A percentile compares a stretch with the other conserved stretches of the same genome.
phyloP scores from a whole-genome alignment of 352 stramenopile genomes.

The Phytophthora fragariae region DNA sequence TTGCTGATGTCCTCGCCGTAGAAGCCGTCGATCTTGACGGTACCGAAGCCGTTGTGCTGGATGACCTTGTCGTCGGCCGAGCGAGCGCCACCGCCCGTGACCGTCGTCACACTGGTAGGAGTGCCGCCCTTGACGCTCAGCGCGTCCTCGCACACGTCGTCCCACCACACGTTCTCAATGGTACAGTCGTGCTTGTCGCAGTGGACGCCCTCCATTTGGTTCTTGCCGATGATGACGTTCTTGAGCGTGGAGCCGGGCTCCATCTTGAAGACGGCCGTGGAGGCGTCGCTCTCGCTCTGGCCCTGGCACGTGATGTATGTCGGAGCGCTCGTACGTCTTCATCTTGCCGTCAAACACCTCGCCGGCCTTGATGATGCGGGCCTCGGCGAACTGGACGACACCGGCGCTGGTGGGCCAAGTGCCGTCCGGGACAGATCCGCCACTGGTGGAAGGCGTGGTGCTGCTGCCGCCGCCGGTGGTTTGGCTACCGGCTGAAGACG shows the following conservation, averaged over 20 bases:
- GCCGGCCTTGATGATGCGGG: conserved; percentile 43
- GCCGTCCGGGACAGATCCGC: conserved; percentile 22
- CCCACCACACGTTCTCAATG: conserved; percentile 25
- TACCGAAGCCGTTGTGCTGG: conserved; percentile 40
- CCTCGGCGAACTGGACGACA: conserved; percentile 20
- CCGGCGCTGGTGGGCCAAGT: conserved; percentile 25
- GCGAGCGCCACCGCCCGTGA: conserved; percentile 36
- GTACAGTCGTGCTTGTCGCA: not conserved
- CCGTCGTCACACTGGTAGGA: conserved; percentile 34
- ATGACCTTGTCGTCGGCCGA: conserved; percentile 55
- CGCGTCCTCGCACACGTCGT: conserved; percentile 32
- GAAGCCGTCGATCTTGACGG: conserved; percentile 20
- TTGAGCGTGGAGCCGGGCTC: not conserved
- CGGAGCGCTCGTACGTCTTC: not conserved
- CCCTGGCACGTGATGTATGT: not conserved
- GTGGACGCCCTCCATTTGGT: not conserved
- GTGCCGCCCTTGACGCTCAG: conserved; percentile 46
- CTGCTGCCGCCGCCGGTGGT: conserved; percentile 2
- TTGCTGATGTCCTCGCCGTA: too few relatives aligned
- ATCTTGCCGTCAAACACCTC: conserved; percentile 34
- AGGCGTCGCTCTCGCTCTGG: not conserved
- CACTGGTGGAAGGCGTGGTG: conserved; percentile 6
- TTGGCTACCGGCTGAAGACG: conserved; percentile 12
- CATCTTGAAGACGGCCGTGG: not conserved
- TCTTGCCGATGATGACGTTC: not conserved